phyloP scores from a whole-genome alignment of 352 stramenopile species.

The Phytophthora ramorum region DNA sequence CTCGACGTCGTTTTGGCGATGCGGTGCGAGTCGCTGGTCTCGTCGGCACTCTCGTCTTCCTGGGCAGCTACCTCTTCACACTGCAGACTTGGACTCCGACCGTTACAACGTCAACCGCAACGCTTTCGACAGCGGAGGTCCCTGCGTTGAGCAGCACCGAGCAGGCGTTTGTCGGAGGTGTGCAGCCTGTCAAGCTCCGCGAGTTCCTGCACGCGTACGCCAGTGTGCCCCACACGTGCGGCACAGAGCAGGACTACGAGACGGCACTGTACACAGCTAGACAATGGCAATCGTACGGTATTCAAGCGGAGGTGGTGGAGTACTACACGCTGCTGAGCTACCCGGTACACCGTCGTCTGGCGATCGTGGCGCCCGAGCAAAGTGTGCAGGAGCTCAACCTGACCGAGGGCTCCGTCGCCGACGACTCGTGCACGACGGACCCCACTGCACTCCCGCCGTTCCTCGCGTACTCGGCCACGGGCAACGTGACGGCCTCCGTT shows the following conservation, averaged over 20 bases:
- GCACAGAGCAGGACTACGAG: slow-evolving; percentile 52
- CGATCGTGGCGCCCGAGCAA: slow-evolving; percentile 45
- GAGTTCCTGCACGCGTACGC: slow-evolving; percentile 38
- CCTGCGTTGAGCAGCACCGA: slow-evolving; percentile 22
- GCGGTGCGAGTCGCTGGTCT: slow-evolving; percentile 17
- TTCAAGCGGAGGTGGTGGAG: slow-evolving; percentile 63
- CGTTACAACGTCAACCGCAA: background rate
- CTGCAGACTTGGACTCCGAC: slow-evolving; percentile 16
- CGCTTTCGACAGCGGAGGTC: slow-evolving; percentile 2
- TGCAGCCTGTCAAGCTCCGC: slow-evolving; percentile 27
- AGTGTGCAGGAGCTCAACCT: slow-evolving; percentile 48
- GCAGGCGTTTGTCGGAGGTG: slow-evolving; percentile 27
- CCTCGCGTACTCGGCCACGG: slow-evolving; percentile 75
- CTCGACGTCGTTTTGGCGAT: slow-evolving; percentile 21
- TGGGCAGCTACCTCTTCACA: slow-evolving; percentile 29
- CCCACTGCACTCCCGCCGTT: slow-evolving; percentile 68
- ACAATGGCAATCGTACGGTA: slow-evolving; percentile 54
- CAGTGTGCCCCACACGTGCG: slow-evolving; percentile 44
- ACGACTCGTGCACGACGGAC: slow-evolving; percentile 69
- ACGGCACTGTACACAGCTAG: slow-evolving; percentile 60
- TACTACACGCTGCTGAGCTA: slow-evolving; percentile 75
- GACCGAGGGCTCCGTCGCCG: slow-evolving; percentile 57
- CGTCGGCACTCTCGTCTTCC: slow-evolving; percentile 19
- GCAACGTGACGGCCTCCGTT: slow-evolving; percentile 59
- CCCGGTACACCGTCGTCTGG: slow-evolving; percentile 45